Base-by-base conservation (phyloP, 495 filamentous ascomycete species). In the Penicillium daleae region DNA sequence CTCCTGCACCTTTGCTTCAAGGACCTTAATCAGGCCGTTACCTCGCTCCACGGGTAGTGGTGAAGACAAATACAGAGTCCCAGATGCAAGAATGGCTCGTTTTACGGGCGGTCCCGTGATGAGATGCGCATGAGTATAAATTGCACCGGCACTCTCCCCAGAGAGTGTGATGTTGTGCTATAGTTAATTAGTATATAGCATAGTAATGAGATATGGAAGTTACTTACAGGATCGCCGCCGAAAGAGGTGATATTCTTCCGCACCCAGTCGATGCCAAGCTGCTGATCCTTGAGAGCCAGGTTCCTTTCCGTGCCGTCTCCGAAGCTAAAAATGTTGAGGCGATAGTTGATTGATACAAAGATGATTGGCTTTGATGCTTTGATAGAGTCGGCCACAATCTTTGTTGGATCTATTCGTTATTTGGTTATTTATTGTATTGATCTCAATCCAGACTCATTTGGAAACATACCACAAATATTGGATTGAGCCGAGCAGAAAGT, bases 311-410 rank as follows among this genome's bases (percentile, higher is more conserved):
- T 73, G 7, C 80, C 83, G 61, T 84, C 80, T 24, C 86, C 85
- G 50, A 85, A 89, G 24, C 85, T 83, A 64, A 89, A 87, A 60
- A 90, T 83, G 68, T 87, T 87, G 55, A 89, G 63, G 6, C 88
- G 86, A 68, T 90, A 89, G 71, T 89, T 89, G 70, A 88, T 80
- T 6, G 79, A 77, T 15, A 89, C 84, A 57, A 90, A 82, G 22
- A 91, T 77, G 27, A 88, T 77, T 37, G 78, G 75, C 53, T 86
- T 78, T 19, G 61, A 67, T 4, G 66, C 49, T 42, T 67, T 68
- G 32, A 77, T 71, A 0, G 76, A 77, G 29, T 77, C 76, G 0
- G 71, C 67, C 17, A 79, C 72, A 32, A 79, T 59, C 39, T 71
- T 73, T 32, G 66, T 72, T 0, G 75, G 74, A 61, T 76, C 75